Evolutionary conservation across 495 filamentous ascomycete species (phyloP).

Genomic region (Podospora sp.): DNA sequence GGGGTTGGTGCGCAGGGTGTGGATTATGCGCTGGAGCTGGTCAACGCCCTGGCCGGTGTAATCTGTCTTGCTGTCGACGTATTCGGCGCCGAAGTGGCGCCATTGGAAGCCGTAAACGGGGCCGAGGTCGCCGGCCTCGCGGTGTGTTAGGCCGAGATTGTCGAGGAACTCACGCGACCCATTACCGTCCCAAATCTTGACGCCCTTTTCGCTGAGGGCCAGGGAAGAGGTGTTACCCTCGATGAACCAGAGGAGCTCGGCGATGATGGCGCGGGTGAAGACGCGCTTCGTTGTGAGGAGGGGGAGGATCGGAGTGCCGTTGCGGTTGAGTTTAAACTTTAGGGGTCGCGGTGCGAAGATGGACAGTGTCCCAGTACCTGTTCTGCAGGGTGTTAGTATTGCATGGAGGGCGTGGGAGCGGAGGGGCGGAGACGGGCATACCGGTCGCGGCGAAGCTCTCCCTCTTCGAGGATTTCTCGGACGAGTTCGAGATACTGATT

Average conservation of each 20-base stretch:
- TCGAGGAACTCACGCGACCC: conserved; percentile 89
- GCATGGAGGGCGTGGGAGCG: not conserved
- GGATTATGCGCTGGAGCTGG: conserved; percentile 82
- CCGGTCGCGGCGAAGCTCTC: conserved; percentile 36
- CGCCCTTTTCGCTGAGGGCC: conserved; percentile 70
- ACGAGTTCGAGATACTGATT: conserved; percentile 39
- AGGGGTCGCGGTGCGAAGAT: conserved; percentile 85
- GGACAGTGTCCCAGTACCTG: conserved; percentile 88
- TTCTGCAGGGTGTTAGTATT: conserved; percentile 50
- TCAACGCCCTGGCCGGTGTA: conserved; percentile 90
- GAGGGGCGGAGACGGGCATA: conserved; percentile 10
- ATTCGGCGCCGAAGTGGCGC: conserved; percentile 95
- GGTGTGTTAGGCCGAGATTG: conserved; percentile 73
- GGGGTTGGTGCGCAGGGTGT: conserved; percentile 77
- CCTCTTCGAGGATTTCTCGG: conserved; percentile 35
- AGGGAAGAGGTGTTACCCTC: conserved; percentile 75
- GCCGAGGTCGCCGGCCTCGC: conserved; percentile 84
- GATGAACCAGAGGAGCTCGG: conserved; percentile 97
- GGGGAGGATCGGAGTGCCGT: conserved; percentile 68
- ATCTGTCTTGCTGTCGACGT: conserved; percentile 75
- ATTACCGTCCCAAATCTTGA: conserved; percentile 99
- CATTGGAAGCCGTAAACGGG: conserved; percentile 99
- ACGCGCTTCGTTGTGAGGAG: conserved; percentile 97
- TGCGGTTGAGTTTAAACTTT: conserved; percentile 77
- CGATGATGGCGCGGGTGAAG: conserved; percentile 86